These are phyloP conservation scores for Lachnellula hyalina DNA, from an alignment of 2,329 filamentous ascomycete species.

Conservation along the genomic window DNA sequence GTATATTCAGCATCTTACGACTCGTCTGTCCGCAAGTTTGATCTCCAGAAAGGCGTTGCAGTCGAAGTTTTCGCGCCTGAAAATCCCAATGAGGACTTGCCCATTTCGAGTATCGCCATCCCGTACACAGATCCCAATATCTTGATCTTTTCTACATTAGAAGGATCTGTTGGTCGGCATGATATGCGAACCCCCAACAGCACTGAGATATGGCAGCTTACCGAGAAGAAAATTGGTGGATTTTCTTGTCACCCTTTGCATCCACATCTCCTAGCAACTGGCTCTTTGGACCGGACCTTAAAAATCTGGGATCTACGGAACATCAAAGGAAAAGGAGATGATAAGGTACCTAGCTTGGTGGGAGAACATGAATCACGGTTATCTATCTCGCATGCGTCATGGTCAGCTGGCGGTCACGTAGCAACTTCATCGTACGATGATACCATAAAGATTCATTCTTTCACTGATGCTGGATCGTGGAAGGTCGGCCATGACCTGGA, in stretches of 20 bases:
- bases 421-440: slow-evolving; percentile 95
- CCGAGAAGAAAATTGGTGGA: slow-evolving; percentile 92
- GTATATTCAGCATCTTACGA: slow-evolving; percentile 90
- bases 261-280: slow-evolving; percentile 80
- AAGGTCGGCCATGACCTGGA: slow-evolving; percentile 51
- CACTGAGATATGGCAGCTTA: slow-evolving; percentile 67
- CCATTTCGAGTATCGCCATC: slow-evolving; percentile 81
- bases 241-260: slow-evolving; percentile 78
- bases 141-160: slow-evolving; percentile 82
- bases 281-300: slow-evolving; percentile 80
- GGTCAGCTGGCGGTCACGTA: slow-evolving; percentile 77
- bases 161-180: slow-evolving; percentile 74
- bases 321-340: slow-evolving; percentile 58
- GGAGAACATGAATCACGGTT: slow-evolving; percentile 78
- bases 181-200: slow-evolving; percentile 62
- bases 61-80: slow-evolving; percentile 75
- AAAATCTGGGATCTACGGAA: slow-evolving; percentile 91
- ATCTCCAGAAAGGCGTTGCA: slow-evolving; percentile 74
- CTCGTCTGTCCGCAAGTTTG: slow-evolving; percentile 81
- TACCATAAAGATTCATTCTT: slow-evolving; percentile 86
- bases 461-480: slow-evolving; percentile 58
- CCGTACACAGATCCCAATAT: slow-evolving; percentile 62
- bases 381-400: slow-evolving; percentile 88
- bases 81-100: slow-evolving; percentile 64
- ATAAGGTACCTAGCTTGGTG: slow-evolving; percentile 60